phyloP scores from a whole-genome alignment of 2,329 filamentous ascomycete species.

The Niveomyces coronatus region DNA sequence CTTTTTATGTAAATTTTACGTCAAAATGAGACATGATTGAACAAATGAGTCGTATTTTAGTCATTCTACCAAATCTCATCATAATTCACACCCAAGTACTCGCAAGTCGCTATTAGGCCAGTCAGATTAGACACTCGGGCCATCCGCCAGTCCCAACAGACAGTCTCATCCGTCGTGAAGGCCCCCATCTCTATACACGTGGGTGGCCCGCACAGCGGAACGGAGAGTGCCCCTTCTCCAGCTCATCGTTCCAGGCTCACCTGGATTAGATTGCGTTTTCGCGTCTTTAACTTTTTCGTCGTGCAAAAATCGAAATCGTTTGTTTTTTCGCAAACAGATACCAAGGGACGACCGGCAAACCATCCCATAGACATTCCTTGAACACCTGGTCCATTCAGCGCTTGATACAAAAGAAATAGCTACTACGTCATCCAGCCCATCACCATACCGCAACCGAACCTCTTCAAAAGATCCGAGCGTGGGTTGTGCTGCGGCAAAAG shows the following conservation, averaged over 20 bases:
- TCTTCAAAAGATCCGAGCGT: background rate
- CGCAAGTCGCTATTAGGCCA: constrained; percentile 12
- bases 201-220: constrained; percentile 14
- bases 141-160: constrained; percentile 15
- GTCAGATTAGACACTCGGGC: constrained; percentile 15
- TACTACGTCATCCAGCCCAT: background rate
- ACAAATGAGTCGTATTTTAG: constrained; percentile 20
- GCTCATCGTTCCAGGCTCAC: constrained; percentile 16
- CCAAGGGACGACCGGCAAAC: constrained; percentile 4
- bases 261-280: constrained; percentile 1
- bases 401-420: constrained; percentile 11
- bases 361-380: constrained; percentile 9
- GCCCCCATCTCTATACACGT: constrained; percentile 14
- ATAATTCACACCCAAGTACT: constrained; percentile 20
- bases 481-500: constrained; percentile 8
- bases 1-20: background rate
- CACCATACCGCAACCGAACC: constrained; percentile 4
- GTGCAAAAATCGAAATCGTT: constrained; percentile 10
- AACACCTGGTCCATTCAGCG: constrained; percentile 11
- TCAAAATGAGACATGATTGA: constrained; percentile 1
- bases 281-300: constrained; percentile 9
- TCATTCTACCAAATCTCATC: constrained; percentile 29
- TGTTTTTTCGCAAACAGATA: constrained; percentile 8
- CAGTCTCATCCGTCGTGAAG: constrained; percentile 18
- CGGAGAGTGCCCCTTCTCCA: constrained; percentile 23